phyloP scores from a whole-genome alignment of 2,329 filamentous ascomycete genomes.

The Arthrobotrys sphaeroides region DNA sequence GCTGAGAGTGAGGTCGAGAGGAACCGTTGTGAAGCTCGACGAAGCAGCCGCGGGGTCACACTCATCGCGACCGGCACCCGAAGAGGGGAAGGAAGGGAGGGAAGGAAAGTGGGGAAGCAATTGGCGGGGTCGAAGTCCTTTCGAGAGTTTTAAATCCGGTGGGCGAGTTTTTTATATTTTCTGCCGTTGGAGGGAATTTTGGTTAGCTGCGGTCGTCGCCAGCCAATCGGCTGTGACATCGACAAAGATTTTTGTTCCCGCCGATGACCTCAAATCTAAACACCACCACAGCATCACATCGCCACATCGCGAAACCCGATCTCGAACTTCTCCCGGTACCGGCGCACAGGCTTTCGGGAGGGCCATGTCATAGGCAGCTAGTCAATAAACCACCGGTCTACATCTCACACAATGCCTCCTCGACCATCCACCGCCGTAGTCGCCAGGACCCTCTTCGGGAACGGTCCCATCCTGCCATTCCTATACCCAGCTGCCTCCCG shows the following conservation, averaged over 20 bases:
- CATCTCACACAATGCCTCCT: slow-evolving; percentile 34
- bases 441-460: slow-evolving; percentile 22
- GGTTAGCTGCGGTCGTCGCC: slow-evolving; percentile 7
- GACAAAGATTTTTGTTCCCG: slow-evolving; percentile 54
- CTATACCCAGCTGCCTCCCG: slow-evolving; percentile 40
- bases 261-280: slow-evolving; percentile 31
- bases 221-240: slow-evolving; percentile 44
- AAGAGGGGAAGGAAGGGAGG: too few relatives aligned
- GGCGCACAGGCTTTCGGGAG: not conserved
- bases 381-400: not conserved
- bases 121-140: slow-evolving; percentile 5
- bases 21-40: slow-evolving; percentile 43
- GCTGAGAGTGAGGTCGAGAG: slow-evolving; percentile 2
- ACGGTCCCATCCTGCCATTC: slow-evolving; percentile 37
- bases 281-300: slow-evolving; percentile 23
- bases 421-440: slow-evolving; percentile 27
- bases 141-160: not conserved
- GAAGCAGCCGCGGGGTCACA: slow-evolving; percentile 50
- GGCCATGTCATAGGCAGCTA: not conserved
- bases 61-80: slow-evolving; percentile 39
- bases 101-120: slow-evolving; percentile 11
- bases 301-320: not conserved
- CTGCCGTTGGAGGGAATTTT: slow-evolving; percentile 1
- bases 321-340: not conserved
- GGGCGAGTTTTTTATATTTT: too few relatives aligned